Conservation (phyloP, 2,329 filamentous ascomycete species). For the Penicillium sp. region DNA sequence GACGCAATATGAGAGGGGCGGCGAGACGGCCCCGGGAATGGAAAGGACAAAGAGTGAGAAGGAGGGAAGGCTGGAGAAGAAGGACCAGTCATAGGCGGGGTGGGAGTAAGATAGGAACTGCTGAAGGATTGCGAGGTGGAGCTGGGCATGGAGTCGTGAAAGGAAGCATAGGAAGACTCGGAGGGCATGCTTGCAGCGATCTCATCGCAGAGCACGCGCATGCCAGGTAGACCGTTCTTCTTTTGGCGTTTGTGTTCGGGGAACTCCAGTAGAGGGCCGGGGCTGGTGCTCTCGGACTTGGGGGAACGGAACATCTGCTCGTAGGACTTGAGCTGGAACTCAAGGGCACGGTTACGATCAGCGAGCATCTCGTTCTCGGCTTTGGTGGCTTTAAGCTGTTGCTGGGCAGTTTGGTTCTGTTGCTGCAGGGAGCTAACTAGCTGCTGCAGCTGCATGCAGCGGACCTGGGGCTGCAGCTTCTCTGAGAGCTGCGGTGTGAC, state of each 20-base stretch:
- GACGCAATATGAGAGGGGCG: constrained; percentile 31
- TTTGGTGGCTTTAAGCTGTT: constrained; percentile 35
- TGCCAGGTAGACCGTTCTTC: constrained; percentile 31
- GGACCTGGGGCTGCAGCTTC: constrained; percentile 39
- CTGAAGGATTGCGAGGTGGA: constrained; percentile 30
- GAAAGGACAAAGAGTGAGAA: constrained; percentile 25
- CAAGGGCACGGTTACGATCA: constrained; percentile 37
- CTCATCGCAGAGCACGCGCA: constrained; percentile 38
- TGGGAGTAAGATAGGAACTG: constrained; percentile 31
- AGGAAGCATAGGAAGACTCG: constrained; percentile 19
- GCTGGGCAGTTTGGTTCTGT: constrained; percentile 36
- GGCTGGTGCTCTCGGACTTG: constrained; percentile 32
- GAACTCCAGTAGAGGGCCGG: constrained; percentile 25
- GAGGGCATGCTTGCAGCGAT: constrained; percentile 26
- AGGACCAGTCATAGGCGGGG: constrained; percentile 36
- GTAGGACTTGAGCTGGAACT: constrained; percentile 40
- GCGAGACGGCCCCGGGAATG: constrained; percentile 25
- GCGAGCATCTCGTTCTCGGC: constrained; percentile 37
- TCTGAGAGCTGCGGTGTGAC: constrained; percentile 37
- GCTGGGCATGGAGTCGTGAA: constrained; percentile 24
- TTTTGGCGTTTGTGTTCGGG: constrained; percentile 33
- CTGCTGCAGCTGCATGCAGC: constrained; percentile 42
- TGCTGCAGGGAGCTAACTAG: constrained; percentile 35
- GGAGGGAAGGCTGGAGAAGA: constrained; percentile 36
- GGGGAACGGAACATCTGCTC: constrained; percentile 40